Evolutionary conservation across 2,329 filamentous ascomycete genomes (phyloP).

Genomic region (Epichloe gansuensis): DNA sequence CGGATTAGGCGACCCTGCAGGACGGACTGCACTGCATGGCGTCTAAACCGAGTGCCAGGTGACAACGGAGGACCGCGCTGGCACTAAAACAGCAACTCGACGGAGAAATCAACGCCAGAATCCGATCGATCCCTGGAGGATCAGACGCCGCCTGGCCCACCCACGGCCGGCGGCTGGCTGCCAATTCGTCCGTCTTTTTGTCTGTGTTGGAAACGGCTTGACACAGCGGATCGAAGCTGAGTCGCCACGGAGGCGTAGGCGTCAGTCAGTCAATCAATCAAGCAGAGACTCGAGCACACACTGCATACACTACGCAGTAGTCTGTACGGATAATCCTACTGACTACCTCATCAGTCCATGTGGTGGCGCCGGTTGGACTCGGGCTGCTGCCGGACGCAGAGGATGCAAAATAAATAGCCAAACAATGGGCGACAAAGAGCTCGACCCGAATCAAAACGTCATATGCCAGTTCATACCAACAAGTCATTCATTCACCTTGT

Average conservation of each 20-base stretch:
- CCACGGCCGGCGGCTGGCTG: neutral
- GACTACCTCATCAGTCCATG: neutral
- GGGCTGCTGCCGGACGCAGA: no score
- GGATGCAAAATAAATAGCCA: no score
- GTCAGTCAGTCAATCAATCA: no score
- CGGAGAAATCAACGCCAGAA: neutral
- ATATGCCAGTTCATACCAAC: no score
- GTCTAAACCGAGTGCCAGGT: neutral
- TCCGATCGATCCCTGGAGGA: neutral
- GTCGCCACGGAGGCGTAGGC: neutral
- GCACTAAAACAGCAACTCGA: constrained; percentile 1
- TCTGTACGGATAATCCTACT: no score
- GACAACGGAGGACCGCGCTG: neutral
- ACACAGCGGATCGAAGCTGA: neutral
- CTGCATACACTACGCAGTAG: no score
- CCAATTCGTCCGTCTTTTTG: neutral
- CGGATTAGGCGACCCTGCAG: no score
- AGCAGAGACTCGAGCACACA: no score
- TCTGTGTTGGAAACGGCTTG: neutral
- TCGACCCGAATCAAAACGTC: no score
- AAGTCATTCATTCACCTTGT: neutral
- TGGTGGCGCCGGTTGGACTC: neutral
- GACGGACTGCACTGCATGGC: no score
- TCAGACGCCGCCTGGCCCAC: neutral
- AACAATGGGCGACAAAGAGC: no score